These are phyloP conservation scores for Lipomyces kockii DNA, from an alignment of 805 yeast genomes.

Conservation along the genomic window DNA sequence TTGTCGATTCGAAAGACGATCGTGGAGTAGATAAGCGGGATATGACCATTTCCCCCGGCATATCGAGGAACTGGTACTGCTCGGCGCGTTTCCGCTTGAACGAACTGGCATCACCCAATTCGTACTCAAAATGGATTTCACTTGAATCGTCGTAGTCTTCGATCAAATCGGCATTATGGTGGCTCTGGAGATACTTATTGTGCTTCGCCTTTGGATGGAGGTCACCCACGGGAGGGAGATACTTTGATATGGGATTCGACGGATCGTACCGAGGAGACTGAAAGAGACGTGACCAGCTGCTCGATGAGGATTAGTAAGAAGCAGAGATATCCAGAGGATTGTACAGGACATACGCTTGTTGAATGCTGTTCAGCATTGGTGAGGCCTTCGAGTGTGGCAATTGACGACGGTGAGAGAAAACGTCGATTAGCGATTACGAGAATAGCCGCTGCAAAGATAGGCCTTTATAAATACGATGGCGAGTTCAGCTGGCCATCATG, in stretches of 20 bases:
- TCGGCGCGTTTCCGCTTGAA: slow-evolving; percentile 1
- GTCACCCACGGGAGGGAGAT: slow-evolving; percentile 8
- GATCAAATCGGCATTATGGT: slow-evolving; percentile 10
- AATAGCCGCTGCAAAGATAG: too few relatives aligned
- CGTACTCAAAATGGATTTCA: slow-evolving; percentile 18
- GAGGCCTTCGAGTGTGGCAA: neutral
- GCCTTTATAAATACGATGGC: neutral
- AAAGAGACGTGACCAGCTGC: neutral
- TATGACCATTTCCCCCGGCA: slow-evolving; percentile 21
- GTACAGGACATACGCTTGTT: neutral
- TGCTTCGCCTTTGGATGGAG: neutral
- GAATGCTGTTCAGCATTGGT: neutral
- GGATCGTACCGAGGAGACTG: neutral
- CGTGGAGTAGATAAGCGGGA: slow-evolving; percentile 17
- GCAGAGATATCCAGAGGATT: neutral
- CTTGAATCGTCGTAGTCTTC: slow-evolving; percentile 12
- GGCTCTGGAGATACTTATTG: slow-evolving; percentile 19
- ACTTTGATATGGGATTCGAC: slow-evolving; percentile 8
- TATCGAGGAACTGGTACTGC: slow-evolving; percentile 2
- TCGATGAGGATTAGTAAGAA: neutral
- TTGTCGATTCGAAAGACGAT: slow-evolving; percentile 19
- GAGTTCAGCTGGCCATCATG: neutral
- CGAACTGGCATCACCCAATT: slow-evolving; percentile 15
- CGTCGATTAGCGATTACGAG: neutral
- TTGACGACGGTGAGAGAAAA: neutral